phyloP scores from a whole-genome alignment of 2,329 filamentous ascomycete species.

The Trichothecium roseum region DNA sequence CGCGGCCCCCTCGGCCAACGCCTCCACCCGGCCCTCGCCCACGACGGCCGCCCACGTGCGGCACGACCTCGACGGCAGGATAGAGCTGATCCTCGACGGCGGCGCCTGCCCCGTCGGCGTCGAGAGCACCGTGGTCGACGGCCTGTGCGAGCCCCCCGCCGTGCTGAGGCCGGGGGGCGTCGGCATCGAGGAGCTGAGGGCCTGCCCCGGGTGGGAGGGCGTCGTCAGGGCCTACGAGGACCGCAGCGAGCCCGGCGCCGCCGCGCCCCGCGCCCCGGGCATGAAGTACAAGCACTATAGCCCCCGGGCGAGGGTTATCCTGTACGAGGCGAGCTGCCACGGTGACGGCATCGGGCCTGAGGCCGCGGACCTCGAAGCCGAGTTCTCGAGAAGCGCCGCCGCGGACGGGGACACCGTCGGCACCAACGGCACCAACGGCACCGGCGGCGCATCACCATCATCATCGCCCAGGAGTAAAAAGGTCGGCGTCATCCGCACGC shows the following conservation, averaged over 20 bases:
- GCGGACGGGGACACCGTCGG: slow-evolving; percentile 11
- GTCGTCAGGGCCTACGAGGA: slow-evolving; percentile 74
- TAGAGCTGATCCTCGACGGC: slow-evolving; percentile 81
- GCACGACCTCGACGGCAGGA: slow-evolving; percentile 72
- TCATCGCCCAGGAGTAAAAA: too few species aligned
- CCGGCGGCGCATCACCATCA: too few species aligned
- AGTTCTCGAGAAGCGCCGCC: neutral
- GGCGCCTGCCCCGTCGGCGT: slow-evolving; percentile 81
- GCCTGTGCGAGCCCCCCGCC: slow-evolving; percentile 67
- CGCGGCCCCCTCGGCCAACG: slow-evolving; percentile 89
- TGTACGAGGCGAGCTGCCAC: slow-evolving; percentile 55
- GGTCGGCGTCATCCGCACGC: slow-evolving; percentile 47
- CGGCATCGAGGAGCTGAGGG: slow-evolving; percentile 66
- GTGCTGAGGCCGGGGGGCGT: slow-evolving; percentile 82
- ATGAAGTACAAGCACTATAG: slow-evolving; percentile 99
- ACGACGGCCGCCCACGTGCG: slow-evolving; percentile 84
- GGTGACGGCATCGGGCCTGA: slow-evolving; percentile 23
- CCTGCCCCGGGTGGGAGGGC: slow-evolving; percentile 70
- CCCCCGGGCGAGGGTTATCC: slow-evolving; percentile 72
- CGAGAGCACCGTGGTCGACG: slow-evolving; percentile 94
- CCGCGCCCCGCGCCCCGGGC: slow-evolving; percentile 71
- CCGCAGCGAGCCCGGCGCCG: slow-evolving; percentile 52
- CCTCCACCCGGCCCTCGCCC: slow-evolving; percentile 84
- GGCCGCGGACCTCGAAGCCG: slow-evolving; percentile 20
- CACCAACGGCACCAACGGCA: slow-evolving; percentile 6